Conservation (phyloP, 2,329 filamentous ascomycete species). For the Penicillium rolfsii region DNA sequence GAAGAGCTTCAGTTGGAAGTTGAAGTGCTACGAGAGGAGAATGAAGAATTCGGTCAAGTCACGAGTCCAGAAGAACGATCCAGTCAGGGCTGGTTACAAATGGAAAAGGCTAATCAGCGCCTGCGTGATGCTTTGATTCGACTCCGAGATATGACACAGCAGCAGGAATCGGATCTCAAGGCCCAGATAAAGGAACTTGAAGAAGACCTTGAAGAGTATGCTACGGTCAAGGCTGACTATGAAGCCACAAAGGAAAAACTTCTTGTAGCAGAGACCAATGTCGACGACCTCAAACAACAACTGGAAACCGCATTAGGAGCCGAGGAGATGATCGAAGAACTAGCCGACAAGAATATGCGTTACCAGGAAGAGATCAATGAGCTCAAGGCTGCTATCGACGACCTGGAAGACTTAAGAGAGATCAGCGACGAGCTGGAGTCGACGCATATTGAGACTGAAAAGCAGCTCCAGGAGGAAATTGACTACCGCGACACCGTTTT, state of each 20-base stretch:
- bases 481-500: constrained; percentile 85
- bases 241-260: constrained; percentile 73
- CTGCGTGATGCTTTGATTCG: constrained; percentile 82
- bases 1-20: constrained; percentile 89
- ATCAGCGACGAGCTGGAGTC: constrained; percentile 92
- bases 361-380: constrained; percentile 83
- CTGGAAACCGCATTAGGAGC: constrained; percentile 85
- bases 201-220: constrained; percentile 71
- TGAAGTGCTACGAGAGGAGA: constrained; percentile 85
- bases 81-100: constrained; percentile 84
- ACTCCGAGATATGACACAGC: constrained; percentile 82
- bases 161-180: constrained; percentile 78
- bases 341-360: constrained; percentile 83
- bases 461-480: constrained; percentile 90
- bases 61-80: constrained; percentile 87
- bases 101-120: constrained; percentile 88
- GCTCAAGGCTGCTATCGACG: constrained; percentile 77
- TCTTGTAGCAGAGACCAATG: constrained; percentile 69
- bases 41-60: constrained; percentile 77
- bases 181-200: constrained; percentile 75
- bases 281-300: constrained; percentile 87
- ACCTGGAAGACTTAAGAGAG: constrained; percentile 86
- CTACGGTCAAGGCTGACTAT: constrained; percentile 69
- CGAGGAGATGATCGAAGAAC: constrained; percentile 91
- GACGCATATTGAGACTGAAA: constrained; percentile 90